Evolutionary conservation across 306 rosid genomes (phyloP).

Genomic region (Luffa acutangula): DNA sequence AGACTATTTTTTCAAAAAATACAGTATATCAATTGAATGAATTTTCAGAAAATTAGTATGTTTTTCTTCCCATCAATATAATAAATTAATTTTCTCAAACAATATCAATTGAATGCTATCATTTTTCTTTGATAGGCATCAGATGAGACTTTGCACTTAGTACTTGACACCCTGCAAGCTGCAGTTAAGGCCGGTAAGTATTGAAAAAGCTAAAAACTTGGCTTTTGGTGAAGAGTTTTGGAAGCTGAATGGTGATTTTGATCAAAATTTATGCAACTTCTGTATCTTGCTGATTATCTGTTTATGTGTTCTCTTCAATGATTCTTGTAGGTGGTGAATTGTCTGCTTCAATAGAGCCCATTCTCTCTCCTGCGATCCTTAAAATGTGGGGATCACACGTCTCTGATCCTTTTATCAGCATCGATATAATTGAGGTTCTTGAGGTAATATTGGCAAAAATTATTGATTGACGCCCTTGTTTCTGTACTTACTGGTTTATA

Average conservation of each 20-base stretch:
- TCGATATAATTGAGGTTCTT: slow-evolving; percentile 85
- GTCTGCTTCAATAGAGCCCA: slow-evolving; percentile 47
- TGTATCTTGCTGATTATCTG: slow-evolving; percentile 5
- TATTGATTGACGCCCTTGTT: slow-evolving; percentile 3
- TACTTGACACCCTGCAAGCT: slow-evolving; percentile 80
- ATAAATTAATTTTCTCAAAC: not conserved
- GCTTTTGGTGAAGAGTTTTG: not conserved
- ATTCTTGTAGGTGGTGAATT: slow-evolving; percentile 49
- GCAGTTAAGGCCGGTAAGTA: slow-evolving; percentile 62
- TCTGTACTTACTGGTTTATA: not conserved
- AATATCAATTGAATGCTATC: slow-evolving; percentile 15
- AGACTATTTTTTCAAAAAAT: not conserved
- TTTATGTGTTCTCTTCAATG: slow-evolving; percentile 9
- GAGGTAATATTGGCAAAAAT: slow-evolving; percentile 51
- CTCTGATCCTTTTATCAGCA: slow-evolving; percentile 89
- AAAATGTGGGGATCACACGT: slow-evolving; percentile 74
- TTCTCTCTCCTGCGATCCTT: slow-evolving; percentile 75
- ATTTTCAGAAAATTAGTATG: not conserved
- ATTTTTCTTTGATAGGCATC: slow-evolving; percentile 56
- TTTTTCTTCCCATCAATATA: not conserved
- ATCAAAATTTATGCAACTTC: not conserved
- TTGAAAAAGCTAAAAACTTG: not conserved
- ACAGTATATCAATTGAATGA: not conserved
- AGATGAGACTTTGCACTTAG: slow-evolving; percentile 82
- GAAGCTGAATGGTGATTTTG: not conserved